Conservation (phyloP, 345 rosid species). For the Barbarea vulgaris region DNA sequence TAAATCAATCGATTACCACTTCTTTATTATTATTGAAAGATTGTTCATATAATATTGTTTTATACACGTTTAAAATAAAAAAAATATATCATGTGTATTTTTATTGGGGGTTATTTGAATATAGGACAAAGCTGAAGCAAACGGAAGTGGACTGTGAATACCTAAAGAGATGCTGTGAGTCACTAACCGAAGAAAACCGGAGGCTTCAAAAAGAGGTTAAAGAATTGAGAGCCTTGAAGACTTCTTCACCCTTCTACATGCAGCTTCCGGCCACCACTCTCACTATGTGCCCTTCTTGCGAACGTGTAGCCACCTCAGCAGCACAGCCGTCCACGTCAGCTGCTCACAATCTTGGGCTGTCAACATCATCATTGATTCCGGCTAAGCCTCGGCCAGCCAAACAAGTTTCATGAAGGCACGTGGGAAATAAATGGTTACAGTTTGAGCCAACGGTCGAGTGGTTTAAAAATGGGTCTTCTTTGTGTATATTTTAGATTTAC, state of each 20-base stretch:
- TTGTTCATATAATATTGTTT: neutral
- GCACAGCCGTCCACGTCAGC: conserved; percentile 42
- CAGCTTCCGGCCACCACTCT: conserved; percentile 99
- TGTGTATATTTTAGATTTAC: conserved; percentile 33
- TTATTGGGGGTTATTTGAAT: neutral
- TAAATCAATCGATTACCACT: neutral
- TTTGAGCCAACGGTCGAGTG: conserved; percentile 16
- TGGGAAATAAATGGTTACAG: neutral
- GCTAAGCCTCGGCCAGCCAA: conserved; percentile 35
- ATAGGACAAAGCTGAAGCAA: conserved; percentile 93
- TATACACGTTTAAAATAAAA: neutral
- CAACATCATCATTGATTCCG: conserved; percentile 29
- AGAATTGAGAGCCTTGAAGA: conserved; percentile 79
- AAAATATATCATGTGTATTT: neutral
- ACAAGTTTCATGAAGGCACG: conserved; percentile 32
- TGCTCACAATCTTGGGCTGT: conserved; percentile 6
- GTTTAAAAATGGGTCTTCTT: neutral
- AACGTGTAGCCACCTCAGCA: conserved; percentile 77
- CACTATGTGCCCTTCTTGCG: conserved; percentile 99
- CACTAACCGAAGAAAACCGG: conserved; percentile 87
- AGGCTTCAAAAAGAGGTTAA: conserved; percentile 85
- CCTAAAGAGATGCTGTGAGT: conserved; percentile 86
- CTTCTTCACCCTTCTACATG: conserved; percentile 85
- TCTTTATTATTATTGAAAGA: neutral
- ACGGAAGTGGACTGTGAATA: conserved; percentile 94